Percentiles rank a stretch among this genome's conserved stretches.
These are phyloP conservation scores for Alternaria arborescens DNA, from an alignment of 2,329 filamentous ascomycete species.

Conservation along the genomic window DNA sequence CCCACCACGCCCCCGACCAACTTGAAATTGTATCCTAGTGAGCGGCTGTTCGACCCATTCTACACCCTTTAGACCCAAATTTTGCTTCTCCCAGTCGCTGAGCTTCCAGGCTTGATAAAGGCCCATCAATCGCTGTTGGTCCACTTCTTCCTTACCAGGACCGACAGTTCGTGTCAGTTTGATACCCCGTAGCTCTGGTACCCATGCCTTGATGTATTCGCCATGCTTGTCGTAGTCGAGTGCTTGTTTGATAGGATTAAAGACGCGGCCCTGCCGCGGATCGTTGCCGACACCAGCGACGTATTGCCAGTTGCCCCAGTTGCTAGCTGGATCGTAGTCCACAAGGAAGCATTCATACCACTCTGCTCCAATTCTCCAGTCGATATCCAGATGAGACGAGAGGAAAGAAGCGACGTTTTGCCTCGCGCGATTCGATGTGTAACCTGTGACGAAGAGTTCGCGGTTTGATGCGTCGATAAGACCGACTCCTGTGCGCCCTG, in stretches of 20 bases:
- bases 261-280: slow-evolving; percentile 74
- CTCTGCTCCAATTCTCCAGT: slow-evolving; percentile 83
- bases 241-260: slow-evolving; percentile 83
- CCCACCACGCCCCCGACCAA: slow-evolving; percentile 41
- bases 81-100: slow-evolving; percentile 64
- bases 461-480: slow-evolving; percentile 80
- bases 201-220: slow-evolving; percentile 75
- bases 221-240: slow-evolving; percentile 78
- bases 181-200: slow-evolving; percentile 70
- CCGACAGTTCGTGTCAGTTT: slow-evolving; percentile 38
- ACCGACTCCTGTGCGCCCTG: slow-evolving; percentile 75
- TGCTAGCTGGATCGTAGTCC: slow-evolving; percentile 79
- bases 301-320: slow-evolving; percentile 88
- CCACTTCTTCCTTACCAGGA: slow-evolving; percentile 37
- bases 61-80: slow-evolving; percentile 64
- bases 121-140: slow-evolving; percentile 58
- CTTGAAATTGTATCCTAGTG: slow-evolving; percentile 46
- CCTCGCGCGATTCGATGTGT: slow-evolving; percentile 77
- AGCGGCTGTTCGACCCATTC: slow-evolving; percentile 72
- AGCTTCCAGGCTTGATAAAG: slow-evolving; percentile 77
- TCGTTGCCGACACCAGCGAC: slow-evolving; percentile 82
- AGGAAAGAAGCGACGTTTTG: slow-evolving; percentile 82
- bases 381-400: slow-evolving; percentile 75
- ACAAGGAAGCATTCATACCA: slow-evolving; percentile 80
- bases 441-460: slow-evolving; percentile 77